Evolutionary conservation across 2,329 filamentous ascomycete genomes (phyloP).

Genomic region (Fusarium mundagurra): DNA sequence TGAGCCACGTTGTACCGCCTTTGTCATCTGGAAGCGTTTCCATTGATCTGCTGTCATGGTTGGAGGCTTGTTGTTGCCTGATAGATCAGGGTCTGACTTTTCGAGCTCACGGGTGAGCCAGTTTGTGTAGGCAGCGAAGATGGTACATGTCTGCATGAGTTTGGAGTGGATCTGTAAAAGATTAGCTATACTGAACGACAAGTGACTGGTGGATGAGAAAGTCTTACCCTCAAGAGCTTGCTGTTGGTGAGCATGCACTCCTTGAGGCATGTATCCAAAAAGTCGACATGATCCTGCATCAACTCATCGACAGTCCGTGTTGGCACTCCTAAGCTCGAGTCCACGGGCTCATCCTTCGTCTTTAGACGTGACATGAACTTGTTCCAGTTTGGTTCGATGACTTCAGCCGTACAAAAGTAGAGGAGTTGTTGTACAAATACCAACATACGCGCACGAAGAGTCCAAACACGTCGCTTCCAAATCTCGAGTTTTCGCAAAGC

Average conservation of each 20-base stretch:
- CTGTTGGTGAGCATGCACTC: constrained; percentile 99
- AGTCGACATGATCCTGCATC: constrained; percentile 99
- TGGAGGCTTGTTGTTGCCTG: constrained; percentile 65
- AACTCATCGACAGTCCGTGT: constrained; percentile 90
- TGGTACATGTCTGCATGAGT: constrained; percentile 92
- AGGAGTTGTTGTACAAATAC: constrained; percentile 96
- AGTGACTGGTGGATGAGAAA: neutral
- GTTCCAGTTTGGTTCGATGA: constrained; percentile 98
- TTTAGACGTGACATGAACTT: constrained; percentile 89
- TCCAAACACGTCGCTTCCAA: constrained; percentile 95
- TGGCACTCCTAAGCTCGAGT: constrained; percentile 46
- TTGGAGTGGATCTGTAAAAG: constrained; percentile 87
- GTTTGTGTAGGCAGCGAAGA: constrained; percentile 91
- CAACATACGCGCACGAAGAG: constrained; percentile 90
- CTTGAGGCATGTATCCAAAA: constrained; percentile 95
- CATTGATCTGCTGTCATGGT: constrained; percentile 71
- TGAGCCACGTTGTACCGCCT: constrained; percentile 52
- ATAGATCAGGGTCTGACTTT: constrained; percentile 82
- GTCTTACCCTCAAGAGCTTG: constrained; percentile 84
- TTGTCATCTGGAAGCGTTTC: constrained; percentile 64
- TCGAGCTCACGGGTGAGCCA: constrained; percentile 87
- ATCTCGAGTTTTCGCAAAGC: constrained; percentile 79
- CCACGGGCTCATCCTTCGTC: constrained; percentile 59
- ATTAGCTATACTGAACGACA: constrained; percentile 19
- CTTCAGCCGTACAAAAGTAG: constrained; percentile 96